Conservation (phyloP, 768 basidiomycete species). For the Lactifluus subvellereus region DNA sequence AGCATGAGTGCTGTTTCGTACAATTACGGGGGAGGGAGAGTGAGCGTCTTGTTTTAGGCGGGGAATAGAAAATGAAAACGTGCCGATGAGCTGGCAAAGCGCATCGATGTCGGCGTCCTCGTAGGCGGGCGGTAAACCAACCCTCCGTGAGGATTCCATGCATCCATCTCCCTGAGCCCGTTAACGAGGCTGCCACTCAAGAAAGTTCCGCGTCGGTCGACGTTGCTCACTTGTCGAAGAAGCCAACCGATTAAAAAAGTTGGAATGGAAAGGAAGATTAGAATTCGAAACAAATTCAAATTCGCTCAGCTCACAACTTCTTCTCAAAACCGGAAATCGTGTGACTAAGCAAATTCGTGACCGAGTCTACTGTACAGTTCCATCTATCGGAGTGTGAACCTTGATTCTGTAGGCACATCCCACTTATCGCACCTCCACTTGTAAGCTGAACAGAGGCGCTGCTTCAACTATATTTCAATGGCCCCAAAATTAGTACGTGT, state of each 20-base stretch:
- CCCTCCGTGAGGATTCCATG: slow-evolving; percentile 73
- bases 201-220: background rate
- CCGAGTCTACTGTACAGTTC: slow-evolving; percentile 15
- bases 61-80: slow-evolving; percentile 18
- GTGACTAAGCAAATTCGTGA: too few relatives aligned
- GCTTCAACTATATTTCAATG: slow-evolving; percentile 39
- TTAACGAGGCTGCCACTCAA: slow-evolving; percentile 20
- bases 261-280: background rate
- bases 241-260: background rate
- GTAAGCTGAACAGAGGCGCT: slow-evolving; percentile 31
- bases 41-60: background rate
- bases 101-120: slow-evolving; percentile 78
- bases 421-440: slow-evolving; percentile 21
- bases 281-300: slow-evolving; percentile 10
- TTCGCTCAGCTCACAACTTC: background rate
- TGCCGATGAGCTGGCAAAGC: slow-evolving; percentile 87
- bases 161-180: slow-evolving; percentile 65
- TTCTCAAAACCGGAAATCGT: background rate
- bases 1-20: slow-evolving; percentile 82
- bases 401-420: background rate
- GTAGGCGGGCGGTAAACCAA: slow-evolving; percentile 77
- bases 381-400: slow-evolving; percentile 4
- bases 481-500: slow-evolving; percentile 70
- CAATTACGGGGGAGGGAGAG: background rate
- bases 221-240: background rate